phyloP scores from a whole-genome alignment of 805 yeast species.

The Hemisphaericaspora nanyangensis region DNA sequence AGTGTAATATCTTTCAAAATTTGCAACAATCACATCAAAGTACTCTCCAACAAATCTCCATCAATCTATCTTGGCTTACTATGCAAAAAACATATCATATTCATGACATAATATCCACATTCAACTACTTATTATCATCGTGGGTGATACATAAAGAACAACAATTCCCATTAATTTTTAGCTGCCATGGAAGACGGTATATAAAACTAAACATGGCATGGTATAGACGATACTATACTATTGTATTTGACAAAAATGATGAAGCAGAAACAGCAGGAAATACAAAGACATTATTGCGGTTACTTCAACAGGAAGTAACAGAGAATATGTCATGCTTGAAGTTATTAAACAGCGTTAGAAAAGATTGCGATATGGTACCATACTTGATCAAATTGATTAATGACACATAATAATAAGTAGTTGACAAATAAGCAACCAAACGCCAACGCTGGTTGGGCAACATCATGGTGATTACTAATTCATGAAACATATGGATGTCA shows the following conservation, averaged over 20 bases:
- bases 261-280: neutral
- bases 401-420: too few relatives aligned
- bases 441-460: too few relatives aligned
- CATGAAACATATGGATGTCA: too few relatives aligned
- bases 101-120: slow-evolving; percentile 7
- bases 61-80: slow-evolving; percentile 9
- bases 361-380: too few relatives aligned
- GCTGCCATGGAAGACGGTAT: slow-evolving; percentile 24
- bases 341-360: too few relatives aligned
- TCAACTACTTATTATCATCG: slow-evolving; percentile 21
- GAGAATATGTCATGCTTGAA: too few relatives aligned
- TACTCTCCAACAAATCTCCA: slow-evolving; percentile 1
- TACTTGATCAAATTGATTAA: too few relatives aligned
- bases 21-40: neutral
- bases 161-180: slow-evolving; percentile 27
- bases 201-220: slow-evolving; percentile 18
- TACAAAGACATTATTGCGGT: too few relatives aligned
- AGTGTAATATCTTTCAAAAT: slow-evolving; percentile 9
- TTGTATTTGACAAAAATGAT: neutral
- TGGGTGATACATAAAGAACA: slow-evolving; percentile 24
- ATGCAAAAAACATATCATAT: slow-evolving; percentile 3
- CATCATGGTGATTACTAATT: too few relatives aligned
- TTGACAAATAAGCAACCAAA: too few relatives aligned
- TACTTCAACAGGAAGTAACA: too few relatives aligned
- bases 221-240: slow-evolving; percentile 1